Base-by-base conservation (phyloP, 192 early-diverging fungal species). In the Dissophora ornata region DNA sequence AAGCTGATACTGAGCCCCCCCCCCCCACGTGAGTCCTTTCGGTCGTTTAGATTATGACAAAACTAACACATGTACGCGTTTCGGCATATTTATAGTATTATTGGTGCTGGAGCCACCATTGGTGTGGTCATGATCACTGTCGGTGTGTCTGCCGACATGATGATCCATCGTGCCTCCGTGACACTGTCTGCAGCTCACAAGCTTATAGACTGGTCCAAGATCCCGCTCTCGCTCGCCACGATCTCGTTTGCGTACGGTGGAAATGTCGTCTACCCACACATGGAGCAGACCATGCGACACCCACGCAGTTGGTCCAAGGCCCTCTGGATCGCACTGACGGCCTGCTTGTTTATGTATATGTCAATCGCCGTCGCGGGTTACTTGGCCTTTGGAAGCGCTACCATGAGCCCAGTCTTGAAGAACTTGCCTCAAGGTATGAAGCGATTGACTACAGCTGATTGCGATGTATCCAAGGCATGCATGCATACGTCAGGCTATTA, bases 261-360 rank as follows among this genome's bases (percentile, higher is more conserved):
- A 5, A 92, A 92, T 25, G 90, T 89, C 21, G 90, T 93, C 10
- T 95, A 93, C 51, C 89, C 93, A 2, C 90, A 95, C 57, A 87
- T 93, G 4, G 91, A 95, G 60, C 81, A 84, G 2, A 82, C 86
- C 44, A 93, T 95, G 93, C 80, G 67, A 34, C 71, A 89, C 44
- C 93, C 93, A 10, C 70, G 88, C 21, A 71, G 85, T 21, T 95
- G 92, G 85, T 79, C 84, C 19, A 83, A 56, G 8, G 93, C 92
- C 3, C 63, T 93, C 0, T 79, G 69, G 59, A 28, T 68, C 1
- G 84, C 86, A 2, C 85, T 93, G 81, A 54, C 69, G 15, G 71
- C 87, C 32, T 92, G 90, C 66, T 81, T 83, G 13, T 73, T 64
- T 6, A 83, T 89, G 81, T 95, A 95, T 69, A 52, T 93, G 12